Conservation (phyloP, 2,329 filamentous ascomycete genomes). For the Alternaria novae-zelandiae region DNA sequence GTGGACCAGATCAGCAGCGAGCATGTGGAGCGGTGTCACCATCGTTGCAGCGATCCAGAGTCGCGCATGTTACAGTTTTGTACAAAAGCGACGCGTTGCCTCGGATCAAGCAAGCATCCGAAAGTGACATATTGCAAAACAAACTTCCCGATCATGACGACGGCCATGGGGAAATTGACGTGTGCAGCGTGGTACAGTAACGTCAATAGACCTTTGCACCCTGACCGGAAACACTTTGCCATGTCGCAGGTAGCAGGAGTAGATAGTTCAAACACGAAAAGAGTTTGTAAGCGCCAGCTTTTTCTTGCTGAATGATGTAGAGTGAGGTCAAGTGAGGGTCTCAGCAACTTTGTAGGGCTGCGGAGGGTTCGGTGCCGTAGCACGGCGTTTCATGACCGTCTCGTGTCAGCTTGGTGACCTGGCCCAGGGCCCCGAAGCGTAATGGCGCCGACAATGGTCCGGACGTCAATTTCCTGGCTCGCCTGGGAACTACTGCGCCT, state of each 20-base stretch:
- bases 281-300: slow-evolving; percentile 17
- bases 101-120: background rate
- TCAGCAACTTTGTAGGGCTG: slow-evolving; percentile 9
- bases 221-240: slow-evolving; percentile 17
- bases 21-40: background rate
- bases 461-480: background rate
- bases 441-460: slow-evolving; percentile 3
- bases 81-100: background rate
- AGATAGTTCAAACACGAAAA: slow-evolving; percentile 11
- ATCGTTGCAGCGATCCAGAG: background rate
- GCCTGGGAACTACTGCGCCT: slow-evolving; percentile 12
- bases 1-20: background rate
- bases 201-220: slow-evolving; percentile 4
- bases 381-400: slow-evolving; percentile 42
- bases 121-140: slow-evolving; percentile 4
- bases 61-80: background rate
- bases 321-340: slow-evolving; percentile 10
- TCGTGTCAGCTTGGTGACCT: slow-evolving; percentile 19
- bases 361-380: slow-evolving; percentile 25
- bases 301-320: slow-evolving; percentile 19
- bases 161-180: background rate
- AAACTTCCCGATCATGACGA: background rate
- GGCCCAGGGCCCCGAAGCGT: slow-evolving; percentile 11
- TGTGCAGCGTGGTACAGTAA: background rate
- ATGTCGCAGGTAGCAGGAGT: slow-evolving; percentile 16